Evolutionary conservation across 2,329 filamentous ascomycete species (phyloP), one percentile per base, ranked within the genome.

Genomic region (Plectosphaerella plurivora): DNA sequence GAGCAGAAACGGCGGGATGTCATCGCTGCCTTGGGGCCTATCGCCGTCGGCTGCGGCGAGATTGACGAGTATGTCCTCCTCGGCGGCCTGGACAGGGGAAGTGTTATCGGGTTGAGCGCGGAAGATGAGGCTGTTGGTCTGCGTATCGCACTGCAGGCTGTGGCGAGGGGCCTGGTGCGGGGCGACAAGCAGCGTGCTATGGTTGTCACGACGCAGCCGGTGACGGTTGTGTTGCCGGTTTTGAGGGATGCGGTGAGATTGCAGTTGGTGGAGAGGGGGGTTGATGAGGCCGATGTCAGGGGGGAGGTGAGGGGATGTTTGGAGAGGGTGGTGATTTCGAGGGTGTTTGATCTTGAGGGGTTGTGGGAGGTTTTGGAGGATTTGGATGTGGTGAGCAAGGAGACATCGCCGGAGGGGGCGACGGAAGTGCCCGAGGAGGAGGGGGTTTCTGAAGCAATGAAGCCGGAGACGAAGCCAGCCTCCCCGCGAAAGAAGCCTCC

Each of bases 301-400:
- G 50, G 28, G 8, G 61, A 60, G 33, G 60, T 72, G 25, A 68
- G 62, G 49, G 58, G 60, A 3, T 72, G 69, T 52, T 65, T 86
- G 4, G 75, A 78, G 45, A 69, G 70, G 45, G 74, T 84, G 4
- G 72, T 75, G 33, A 70, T 86, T 25, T 78, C 79, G 22, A 71
- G 78, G 22, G 74, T 85, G 1, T 86, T 86, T 57, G 81, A 84
- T 54, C 58, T 82, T 11, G 74, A 83, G 45, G 83, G 83, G 0
- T 58, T 86, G 16, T 76, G 72, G 72, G 80, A 85, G 61, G 80
- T 80, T 1, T 59, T 86, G 35, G 65, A 62, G 2, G 83, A 86
- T 58, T 57, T 83, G 36, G 71, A 75, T 28, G 7, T 15, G 7
- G 5, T 18, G 20, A 15, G 8, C 15, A 14, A n/a, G 36, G n/a